phyloP scores from a whole-genome alignment of 192 early-diverging fungal species.

The Rhizoclosmatium globosum region DNA sequence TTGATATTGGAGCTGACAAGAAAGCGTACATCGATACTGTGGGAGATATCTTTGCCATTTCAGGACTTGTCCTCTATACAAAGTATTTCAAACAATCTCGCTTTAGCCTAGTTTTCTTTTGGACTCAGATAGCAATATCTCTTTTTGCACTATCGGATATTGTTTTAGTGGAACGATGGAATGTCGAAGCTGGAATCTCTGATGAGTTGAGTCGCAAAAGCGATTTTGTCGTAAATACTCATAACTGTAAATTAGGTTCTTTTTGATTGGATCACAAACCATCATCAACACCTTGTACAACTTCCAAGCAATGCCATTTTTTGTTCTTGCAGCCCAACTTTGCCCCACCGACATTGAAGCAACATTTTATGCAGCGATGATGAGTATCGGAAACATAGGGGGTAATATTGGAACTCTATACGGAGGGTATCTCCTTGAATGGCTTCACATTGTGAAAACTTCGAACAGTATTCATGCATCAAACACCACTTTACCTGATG shows the following conservation, averaged over 20 bases:
- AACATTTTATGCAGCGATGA: conserved; percentile 42
- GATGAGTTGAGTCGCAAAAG: conserved; percentile 19
- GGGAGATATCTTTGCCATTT: conserved; percentile 28
- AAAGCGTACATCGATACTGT: conserved; percentile 40
- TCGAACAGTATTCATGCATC: not conserved
- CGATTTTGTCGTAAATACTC: conserved; percentile 12
- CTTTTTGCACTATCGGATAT: conserved; percentile 36
- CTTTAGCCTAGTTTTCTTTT: conserved; percentile 38
- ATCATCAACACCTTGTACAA: conserved; percentile 37
- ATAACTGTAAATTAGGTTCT: not conserved
- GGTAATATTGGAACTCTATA: conserved; percentile 39
- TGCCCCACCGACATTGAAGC: conserved; percentile 45
- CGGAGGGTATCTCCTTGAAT: conserved; percentile 33
- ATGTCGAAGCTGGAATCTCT: conserved; percentile 13
- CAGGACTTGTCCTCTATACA: conserved; percentile 37
- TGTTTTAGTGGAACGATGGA: conserved; percentile 34
- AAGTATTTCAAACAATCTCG: conserved; percentile 26
- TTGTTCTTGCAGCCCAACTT: conserved; percentile 42
- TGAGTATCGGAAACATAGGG: conserved; percentile 37
- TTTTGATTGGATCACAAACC: conserved; percentile 37
- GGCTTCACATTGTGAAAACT: conserved; percentile 22
- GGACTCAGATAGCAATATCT: conserved; percentile 38
- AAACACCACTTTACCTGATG: not conserved
- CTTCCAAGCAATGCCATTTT: conserved; percentile 40
- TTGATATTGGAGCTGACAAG: conserved; percentile 35